phyloP scores from a whole-genome alignment of 352 stramenopile genomes.

The Lagenidium giganteum region DNA sequence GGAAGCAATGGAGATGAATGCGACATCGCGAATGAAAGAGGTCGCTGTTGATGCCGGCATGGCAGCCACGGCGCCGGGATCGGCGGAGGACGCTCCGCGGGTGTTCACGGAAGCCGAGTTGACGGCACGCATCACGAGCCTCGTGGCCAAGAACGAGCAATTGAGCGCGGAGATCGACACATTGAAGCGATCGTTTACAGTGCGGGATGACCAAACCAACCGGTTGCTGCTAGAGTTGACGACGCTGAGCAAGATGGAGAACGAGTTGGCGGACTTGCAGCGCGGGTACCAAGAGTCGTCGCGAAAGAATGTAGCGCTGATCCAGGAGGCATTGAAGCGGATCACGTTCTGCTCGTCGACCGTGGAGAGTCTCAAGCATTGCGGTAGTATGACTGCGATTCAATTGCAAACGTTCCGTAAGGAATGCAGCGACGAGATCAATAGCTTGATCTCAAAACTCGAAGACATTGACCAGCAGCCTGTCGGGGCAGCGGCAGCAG shows the following conservation, averaged over 20 bases:
- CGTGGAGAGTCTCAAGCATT: slow-evolving; percentile 33
- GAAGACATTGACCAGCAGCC: slow-evolving; percentile 18
- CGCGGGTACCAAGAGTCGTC: slow-evolving; percentile 39
- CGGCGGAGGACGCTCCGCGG: no score
- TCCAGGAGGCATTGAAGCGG: slow-evolving; percentile 44
- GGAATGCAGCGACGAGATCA: slow-evolving; percentile 44
- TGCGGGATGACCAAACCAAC: slow-evolving; percentile 28
- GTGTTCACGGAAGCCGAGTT: no score
- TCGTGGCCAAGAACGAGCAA: slow-evolving; percentile 29
- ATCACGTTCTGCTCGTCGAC: slow-evolving; percentile 47
- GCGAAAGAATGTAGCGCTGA: slow-evolving; percentile 35
- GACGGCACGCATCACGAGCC: slow-evolving; percentile 11
- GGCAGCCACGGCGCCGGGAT: no score
- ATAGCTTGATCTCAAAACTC: slow-evolving; percentile 31
- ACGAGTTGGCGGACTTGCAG: slow-evolving; percentile 33
- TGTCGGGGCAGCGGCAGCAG: neutral
- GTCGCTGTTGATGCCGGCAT: no score
- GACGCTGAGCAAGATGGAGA: slow-evolving; percentile 30
- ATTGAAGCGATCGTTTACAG: slow-evolving; percentile 31
- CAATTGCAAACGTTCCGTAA: slow-evolving; percentile 36
- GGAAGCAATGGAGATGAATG: no score
- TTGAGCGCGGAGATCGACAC: slow-evolving; percentile 30
- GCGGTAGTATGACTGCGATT: slow-evolving; percentile 21
- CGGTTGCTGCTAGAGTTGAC: slow-evolving; percentile 28
- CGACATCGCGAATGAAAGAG: no score